Evolutionary conservation across 169 alveolate species (phyloP).

Genomic region (Blepharisma undulans): DNA sequence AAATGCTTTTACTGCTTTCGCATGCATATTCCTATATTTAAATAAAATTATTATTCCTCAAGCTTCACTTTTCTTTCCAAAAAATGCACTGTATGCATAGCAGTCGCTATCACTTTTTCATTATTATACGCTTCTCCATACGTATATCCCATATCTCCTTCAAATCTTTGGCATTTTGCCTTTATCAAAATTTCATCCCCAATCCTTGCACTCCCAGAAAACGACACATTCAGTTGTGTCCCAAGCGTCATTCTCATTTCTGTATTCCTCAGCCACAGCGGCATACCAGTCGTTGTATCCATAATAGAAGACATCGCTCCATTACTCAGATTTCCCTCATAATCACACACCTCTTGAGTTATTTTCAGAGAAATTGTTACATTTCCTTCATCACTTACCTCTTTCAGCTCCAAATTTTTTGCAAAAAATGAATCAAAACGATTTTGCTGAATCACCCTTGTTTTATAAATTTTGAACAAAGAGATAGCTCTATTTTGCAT

Average conservation of each 20-base stretch:
- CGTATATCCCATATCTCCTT: not conserved
- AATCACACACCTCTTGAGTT: not conserved
- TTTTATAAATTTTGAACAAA: not conserved
- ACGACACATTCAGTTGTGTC: not conserved
- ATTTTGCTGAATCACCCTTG: not conserved
- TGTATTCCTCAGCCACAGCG: not conserved
- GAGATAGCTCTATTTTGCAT: not conserved
- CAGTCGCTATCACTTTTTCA: not conserved
- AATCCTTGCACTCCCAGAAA: not conserved
- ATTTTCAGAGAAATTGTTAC: not conserved
- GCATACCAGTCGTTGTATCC: not conserved
- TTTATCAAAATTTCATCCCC: not conserved
- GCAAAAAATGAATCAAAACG: not conserved
- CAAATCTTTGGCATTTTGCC: not conserved
- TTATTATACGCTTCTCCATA: not conserved
- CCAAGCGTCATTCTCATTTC: not conserved
- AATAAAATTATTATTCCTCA: not conserved
- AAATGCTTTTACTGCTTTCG: not conserved
- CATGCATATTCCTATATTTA: not conserved
- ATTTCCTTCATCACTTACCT: not conserved
- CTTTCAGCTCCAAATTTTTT: not conserved
- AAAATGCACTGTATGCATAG: not conserved
- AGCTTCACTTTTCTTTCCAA: not conserved
- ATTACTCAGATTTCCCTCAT: not conserved
- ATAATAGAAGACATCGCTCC: not conserved